phyloP scores from a whole-genome alignment of 345 rosid species.

The Gossypium longicalyx region DNA sequence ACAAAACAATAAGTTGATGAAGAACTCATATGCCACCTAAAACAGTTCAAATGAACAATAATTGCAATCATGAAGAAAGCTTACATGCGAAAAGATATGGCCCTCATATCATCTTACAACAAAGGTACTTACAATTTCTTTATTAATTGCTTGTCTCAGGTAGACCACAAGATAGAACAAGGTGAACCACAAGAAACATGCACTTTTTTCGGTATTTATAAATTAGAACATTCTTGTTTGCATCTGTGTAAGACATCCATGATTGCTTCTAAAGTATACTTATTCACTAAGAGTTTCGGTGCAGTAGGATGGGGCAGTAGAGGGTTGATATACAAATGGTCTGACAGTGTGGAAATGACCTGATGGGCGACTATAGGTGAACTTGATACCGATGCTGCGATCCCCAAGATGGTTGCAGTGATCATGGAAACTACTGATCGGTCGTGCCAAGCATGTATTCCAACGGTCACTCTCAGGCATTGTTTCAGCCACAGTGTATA shows the following conservation, averaged over 20 bases:
- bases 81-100: background rate
- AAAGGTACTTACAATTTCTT: background rate
- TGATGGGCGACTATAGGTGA: constrained; percentile 70
- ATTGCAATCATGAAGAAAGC: background rate
- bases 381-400: constrained; percentile 66
- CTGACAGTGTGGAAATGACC: constrained; percentile 67
- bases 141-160: background rate
- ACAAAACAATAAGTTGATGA: background rate
- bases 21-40: background rate
- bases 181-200: background rate
- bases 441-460: constrained; percentile 89
- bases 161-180: background rate
- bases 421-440: constrained; percentile 82
- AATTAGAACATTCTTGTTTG: background rate
- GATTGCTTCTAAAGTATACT: background rate
- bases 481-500: constrained; percentile 86
- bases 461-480: constrained; percentile 96
- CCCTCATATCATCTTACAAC: background rate
- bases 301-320: constrained; percentile 61
- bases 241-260: background rate
- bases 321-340: constrained; percentile 68
- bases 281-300: constrained; percentile 11
- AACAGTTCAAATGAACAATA: background rate
- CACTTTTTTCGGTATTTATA: background rate
- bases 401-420: constrained; percentile 62